Evolutionary conservation across 2,329 filamentous ascomycete genomes (phyloP).

Genomic region (Helminthosporium solani): DNA sequence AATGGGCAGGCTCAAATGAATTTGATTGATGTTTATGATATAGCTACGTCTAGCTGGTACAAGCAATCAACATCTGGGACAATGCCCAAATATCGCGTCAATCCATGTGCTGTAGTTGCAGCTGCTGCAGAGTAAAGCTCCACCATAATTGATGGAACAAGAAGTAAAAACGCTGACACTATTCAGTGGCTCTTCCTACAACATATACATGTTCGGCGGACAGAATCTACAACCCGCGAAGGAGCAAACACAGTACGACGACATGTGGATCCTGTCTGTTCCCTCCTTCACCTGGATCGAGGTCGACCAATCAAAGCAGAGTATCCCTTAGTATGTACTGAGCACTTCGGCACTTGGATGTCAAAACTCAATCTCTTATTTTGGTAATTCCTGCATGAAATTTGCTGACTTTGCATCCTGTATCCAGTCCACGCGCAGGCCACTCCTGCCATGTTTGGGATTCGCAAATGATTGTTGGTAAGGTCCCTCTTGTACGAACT

Average conservation of each 20-base stretch:
- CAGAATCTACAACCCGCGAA: conserved; percentile 68
- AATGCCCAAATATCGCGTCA: conserved; percentile 60
- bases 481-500: no score
- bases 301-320: conserved; percentile 55
- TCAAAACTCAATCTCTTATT: no score
- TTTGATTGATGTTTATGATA: conserved; percentile 77
- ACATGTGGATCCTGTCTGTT: conserved; percentile 78
- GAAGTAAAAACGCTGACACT: conserved; percentile 4
- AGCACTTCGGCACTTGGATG: no score
- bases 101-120: conserved; percentile 72
- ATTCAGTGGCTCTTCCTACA: conserved; percentile 65
- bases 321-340: conserved; percentile 44
- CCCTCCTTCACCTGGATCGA: conserved; percentile 80
- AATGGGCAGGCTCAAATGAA: conserved; percentile 64
- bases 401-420: no score
- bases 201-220: conserved; percentile 76
- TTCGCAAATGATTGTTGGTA: conserved; percentile 69
- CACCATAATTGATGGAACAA: background rate
- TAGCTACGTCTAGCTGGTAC: conserved; percentile 69
- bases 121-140: conserved; percentile 61
- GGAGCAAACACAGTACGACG: conserved; percentile 61
- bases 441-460: conserved; percentile 78
- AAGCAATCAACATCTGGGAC: conserved; percentile 66
- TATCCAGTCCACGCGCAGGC: conserved; percentile 55
- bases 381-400: no score